Percentiles rank a stretch among this genome's conserved stretches.
Conservation (phyloP, 805 yeast genomes). For the Lachancea lanzarotensis region DNA sequence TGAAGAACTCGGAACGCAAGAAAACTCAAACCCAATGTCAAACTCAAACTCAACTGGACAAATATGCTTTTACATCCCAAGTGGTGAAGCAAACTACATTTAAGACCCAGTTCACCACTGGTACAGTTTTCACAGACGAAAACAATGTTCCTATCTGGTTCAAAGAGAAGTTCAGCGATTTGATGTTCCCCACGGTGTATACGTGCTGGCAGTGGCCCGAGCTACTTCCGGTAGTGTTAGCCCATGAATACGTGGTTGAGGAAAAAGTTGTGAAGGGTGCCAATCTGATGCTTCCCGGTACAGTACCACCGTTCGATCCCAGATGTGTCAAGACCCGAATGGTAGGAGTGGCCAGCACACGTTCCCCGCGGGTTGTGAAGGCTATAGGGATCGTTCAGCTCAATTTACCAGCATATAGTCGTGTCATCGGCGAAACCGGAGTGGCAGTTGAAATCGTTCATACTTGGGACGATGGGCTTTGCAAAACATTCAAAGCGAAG, state of each 20-base stretch:
- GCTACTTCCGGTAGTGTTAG: constrained; percentile 58
- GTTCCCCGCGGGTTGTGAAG: constrained; percentile 53
- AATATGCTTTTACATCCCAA: constrained; percentile 39
- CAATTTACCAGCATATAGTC: constrained; percentile 39
- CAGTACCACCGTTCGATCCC: constrained; percentile 50
- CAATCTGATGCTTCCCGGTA: constrained; percentile 69
- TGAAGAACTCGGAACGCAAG: constrained; percentile 74
- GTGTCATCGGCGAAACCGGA: constrained; percentile 62
- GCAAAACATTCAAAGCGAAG: constrained; percentile 42
- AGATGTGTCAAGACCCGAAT: constrained; percentile 45
- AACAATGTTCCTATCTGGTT: constrained; percentile 70
- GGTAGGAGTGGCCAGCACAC: constrained; percentile 64
- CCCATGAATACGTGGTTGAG: constrained; percentile 69
- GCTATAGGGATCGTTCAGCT: constrained; percentile 63
- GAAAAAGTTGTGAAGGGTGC: constrained; percentile 67
- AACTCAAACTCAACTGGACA: constrained; percentile 23
- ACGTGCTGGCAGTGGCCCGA: constrained; percentile 66
- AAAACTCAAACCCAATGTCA: constrained; percentile 39
- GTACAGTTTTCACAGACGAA: constrained; percentile 59
- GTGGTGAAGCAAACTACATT: constrained; percentile 56
- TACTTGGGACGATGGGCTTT: constrained; percentile 58
- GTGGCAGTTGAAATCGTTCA: constrained; percentile 74
- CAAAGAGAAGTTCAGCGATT: constrained; percentile 45
- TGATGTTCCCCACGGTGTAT: constrained; percentile 62
- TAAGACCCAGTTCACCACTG: constrained; percentile 47